Conservation (phyloP, 306 rosid genomes). For the Purshia tridentata region DNA sequence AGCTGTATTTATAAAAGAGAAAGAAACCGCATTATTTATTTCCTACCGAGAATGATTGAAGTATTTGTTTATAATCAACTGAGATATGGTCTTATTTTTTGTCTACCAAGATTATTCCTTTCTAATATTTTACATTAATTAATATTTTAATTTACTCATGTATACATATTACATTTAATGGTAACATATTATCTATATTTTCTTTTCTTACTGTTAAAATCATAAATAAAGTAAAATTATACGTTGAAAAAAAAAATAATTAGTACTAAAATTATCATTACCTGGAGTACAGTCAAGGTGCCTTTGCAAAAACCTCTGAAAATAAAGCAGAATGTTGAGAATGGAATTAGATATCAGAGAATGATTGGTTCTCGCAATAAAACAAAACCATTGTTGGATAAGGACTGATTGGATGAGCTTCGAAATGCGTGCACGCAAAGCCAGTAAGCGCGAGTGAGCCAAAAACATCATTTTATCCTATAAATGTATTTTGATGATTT, state of each 20-base stretch:
- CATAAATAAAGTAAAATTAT: too few relatives aligned
- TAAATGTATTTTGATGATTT: neutral
- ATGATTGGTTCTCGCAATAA: constrained; percentile 30
- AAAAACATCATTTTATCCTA: constrained; percentile 22
- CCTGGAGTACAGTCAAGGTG: too few relatives aligned
- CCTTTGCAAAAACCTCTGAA: too few relatives aligned
- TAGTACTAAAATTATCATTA: too few relatives aligned
- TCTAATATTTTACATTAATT: constrained; percentile 23
- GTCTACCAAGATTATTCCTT: constrained; percentile 43
- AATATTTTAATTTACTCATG: neutral
- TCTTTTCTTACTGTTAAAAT: too few relatives aligned
- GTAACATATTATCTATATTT: too few relatives aligned
- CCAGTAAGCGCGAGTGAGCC: constrained; percentile 19
- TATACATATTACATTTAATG: too few relatives aligned
- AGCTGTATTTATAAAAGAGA: constrained; percentile 21
- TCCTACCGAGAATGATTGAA: constrained; percentile 43
- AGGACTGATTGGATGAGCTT: constrained; percentile 27
- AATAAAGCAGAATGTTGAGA: too few relatives aligned
- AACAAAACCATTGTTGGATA: constrained; percentile 32
- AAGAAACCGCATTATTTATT: constrained; percentile 24
- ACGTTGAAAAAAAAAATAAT: too few relatives aligned
- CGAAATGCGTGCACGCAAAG: constrained; percentile 54
- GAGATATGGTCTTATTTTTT: constrained; percentile 45
- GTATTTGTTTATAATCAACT: constrained; percentile 41
- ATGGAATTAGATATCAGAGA: constrained; percentile 15